Percentiles rank a stretch among this genome's conserved stretches.
These are phyloP conservation scores for Candida krabiensis DNA, from an alignment of 805 yeast species.

Conservation along the genomic window DNA sequence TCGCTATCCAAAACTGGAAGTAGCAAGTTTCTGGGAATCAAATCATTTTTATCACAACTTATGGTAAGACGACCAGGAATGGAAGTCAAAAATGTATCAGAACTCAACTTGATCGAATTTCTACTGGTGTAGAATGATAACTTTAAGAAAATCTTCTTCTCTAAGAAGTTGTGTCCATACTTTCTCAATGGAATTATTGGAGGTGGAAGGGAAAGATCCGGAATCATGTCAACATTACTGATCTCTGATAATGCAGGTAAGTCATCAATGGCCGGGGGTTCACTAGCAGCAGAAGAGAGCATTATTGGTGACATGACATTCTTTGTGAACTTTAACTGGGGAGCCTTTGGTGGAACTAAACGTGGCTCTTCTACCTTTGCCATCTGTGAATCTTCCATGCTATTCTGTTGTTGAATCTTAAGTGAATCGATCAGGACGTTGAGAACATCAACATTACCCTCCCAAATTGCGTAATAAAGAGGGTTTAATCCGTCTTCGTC, in stretches of 20 bases:
- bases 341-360: slow-evolving; percentile 18
- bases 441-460: slow-evolving; percentile 84
- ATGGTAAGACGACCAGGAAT: slow-evolving; percentile 83
- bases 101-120: slow-evolving; percentile 44
- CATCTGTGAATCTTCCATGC: neutral
- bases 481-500: slow-evolving; percentile 85
- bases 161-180: slow-evolving; percentile 94
- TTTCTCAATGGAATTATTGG: slow-evolving; percentile 92
- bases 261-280: slow-evolving; percentile 8
- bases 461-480: slow-evolving; percentile 87
- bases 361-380: neutral
- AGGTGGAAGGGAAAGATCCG: slow-evolving; percentile 90
- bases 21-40: slow-evolving; percentile 83
- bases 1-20: slow-evolving; percentile 73
- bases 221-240: slow-evolving; percentile 69
- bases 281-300: slow-evolving; percentile 5
- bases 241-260: slow-evolving; percentile 17
- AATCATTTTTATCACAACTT: slow-evolving; percentile 71
- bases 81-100: slow-evolving; percentile 44
- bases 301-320: slow-evolving; percentile 12
- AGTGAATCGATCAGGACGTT: slow-evolving; percentile 54
- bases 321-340: slow-evolving; percentile 12
- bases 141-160: slow-evolving; percentile 83
- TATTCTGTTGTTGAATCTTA: slow-evolving; percentile 7
- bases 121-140: slow-evolving; percentile 58